Conservation (phyloP, 2,329 filamentous ascomycete genomes). For the Fusarium staphyleae region DNA sequence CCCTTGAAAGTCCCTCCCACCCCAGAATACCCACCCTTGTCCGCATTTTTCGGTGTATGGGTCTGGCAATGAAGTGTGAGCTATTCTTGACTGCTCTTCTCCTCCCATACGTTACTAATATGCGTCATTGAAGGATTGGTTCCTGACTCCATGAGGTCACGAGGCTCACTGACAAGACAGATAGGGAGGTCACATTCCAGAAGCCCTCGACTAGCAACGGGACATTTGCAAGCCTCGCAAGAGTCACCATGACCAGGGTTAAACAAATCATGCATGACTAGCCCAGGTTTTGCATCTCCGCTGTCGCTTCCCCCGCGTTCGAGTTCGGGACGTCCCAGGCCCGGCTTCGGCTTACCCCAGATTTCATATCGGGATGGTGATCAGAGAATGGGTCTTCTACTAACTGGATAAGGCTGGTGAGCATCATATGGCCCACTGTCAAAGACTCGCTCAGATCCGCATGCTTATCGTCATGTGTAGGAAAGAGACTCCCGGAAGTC, state of each 20-base stretch:
- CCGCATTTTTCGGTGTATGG: no score
- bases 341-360: neutral
- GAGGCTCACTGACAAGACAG: no score
- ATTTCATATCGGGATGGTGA: neutral
- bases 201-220: neutral
- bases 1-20: no score
- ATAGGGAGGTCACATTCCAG: no score
- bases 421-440: neutral
- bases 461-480: neutral
- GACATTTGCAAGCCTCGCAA: neutral
- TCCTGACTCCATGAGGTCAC: neutral
- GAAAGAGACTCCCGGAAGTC: neutral
- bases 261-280: constrained; percentile 32
- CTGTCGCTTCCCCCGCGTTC: neutral
- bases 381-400: neutral
- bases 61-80: no score
- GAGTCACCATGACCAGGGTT: constrained; percentile 25
- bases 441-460: neutral
- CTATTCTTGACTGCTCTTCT: no score
- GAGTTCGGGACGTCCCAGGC: neutral
- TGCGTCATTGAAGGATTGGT: neutral
- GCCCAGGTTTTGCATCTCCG: constrained; percentile 12
- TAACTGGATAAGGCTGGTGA: neutral
- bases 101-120: no score
- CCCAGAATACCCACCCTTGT: no score